phyloP scores from a whole-genome alignment of 176 grass and related monocot species.

The Phoenix dactylifera region DNA sequence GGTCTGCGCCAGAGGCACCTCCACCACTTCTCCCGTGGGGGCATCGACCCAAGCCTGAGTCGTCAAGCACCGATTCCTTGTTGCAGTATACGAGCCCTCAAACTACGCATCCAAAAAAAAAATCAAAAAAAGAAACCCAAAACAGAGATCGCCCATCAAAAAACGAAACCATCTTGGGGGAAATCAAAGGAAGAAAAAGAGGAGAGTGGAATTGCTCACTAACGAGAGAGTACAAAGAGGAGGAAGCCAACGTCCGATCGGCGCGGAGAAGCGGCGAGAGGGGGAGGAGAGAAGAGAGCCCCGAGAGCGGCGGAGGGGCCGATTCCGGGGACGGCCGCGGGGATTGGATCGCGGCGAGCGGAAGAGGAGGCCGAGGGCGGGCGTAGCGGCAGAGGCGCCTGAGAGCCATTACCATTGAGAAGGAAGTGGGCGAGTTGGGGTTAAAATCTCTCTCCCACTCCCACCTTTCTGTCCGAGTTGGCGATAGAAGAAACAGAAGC shows the following conservation, averaged over 20 bases:
- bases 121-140: not conserved
- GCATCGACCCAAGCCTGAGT: conserved; percentile 25
- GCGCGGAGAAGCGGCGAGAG: conserved; percentile 1
- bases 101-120: not conserved
- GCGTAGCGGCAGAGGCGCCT: conserved; percentile 4
- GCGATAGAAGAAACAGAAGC: no score
- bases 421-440: no score
- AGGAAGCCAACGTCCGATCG: not conserved
- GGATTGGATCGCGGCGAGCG: not conserved
- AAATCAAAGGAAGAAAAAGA: not conserved
- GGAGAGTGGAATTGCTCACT: not conserved
- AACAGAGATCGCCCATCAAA: not conserved
- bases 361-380: not conserved
- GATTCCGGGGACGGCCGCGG: not conserved
- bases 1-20: conserved; percentile 78
- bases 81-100: not conserved
- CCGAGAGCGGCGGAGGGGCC: not conserved
- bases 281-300: not conserved
- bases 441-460: no score
- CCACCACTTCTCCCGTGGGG: conserved; percentile 31
- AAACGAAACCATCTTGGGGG: not conserved
- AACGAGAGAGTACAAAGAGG: not conserved
- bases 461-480: no score
- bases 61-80: conserved; percentile 23
- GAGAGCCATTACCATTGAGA: not conserved